phyloP scores from a whole-genome alignment of 108 stramenopile species.

The Cyclotella baltica region DNA sequence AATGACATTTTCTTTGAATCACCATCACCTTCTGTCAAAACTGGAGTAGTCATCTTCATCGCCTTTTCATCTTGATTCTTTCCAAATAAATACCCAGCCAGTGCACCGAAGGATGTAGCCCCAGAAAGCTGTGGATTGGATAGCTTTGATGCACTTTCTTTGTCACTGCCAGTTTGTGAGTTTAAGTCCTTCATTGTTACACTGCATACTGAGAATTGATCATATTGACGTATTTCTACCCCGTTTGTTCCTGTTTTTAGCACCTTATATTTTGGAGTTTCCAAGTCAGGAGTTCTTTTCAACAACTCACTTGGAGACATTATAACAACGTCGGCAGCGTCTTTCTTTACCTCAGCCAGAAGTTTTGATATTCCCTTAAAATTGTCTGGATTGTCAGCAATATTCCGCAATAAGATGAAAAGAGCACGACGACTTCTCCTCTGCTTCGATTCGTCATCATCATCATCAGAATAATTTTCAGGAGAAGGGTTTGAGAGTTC shows the following conservation, averaged over 20 bases:
- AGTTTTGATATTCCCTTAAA: conserved; percentile 18
- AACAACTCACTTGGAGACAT: conserved; percentile 29
- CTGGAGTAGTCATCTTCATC: conserved; percentile 97
- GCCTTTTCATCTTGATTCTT: conserved; percentile 79
- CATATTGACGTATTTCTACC: conserved; percentile 82
- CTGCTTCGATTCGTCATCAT: conserved; percentile 23
- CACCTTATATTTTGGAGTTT: conserved; percentile 83
- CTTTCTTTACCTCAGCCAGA: conserved; percentile 11
- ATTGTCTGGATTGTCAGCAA: conserved; percentile 28
- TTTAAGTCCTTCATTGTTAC: conserved; percentile 64
- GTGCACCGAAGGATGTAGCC: conserved; percentile 82
- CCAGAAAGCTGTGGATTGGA: conserved; percentile 69
- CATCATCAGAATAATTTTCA: conserved; percentile 14
- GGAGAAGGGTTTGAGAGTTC: conserved; percentile 29
- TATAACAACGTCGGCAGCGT: conserved; percentile 11
- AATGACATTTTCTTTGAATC: conserved; percentile 81
- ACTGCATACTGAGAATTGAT: conserved; percentile 80
- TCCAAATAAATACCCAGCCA: conserved; percentile 97
- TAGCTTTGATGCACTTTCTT: conserved; percentile 72
- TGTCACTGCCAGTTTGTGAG: conserved; percentile 19
- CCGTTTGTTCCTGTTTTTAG: conserved; percentile 42
- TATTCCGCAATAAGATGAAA: conserved; percentile 33
- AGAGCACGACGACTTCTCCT: conserved; percentile 26
- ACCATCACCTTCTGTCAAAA: conserved; percentile 62
- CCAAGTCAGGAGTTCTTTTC: conserved; percentile 65